A percentile compares a stretch with the other conserved stretches of the same genome.
Conservation (phyloP, 1,284 basidiomycete species). For the Boletus sp. region DNA sequence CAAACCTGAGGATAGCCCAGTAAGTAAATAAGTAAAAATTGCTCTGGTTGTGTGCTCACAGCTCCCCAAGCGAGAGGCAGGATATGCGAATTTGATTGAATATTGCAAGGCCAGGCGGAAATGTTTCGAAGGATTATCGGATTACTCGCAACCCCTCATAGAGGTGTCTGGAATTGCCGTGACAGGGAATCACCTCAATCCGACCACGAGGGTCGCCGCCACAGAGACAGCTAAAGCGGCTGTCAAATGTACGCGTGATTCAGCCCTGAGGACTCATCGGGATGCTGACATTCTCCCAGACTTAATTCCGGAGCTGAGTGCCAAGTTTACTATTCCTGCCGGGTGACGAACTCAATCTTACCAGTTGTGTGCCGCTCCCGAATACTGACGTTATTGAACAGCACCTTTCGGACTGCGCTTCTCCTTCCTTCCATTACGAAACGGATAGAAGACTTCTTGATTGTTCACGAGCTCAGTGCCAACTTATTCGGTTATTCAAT, state of each 20-base stretch:
- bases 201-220: constrained; percentile 36
- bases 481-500: constrained; percentile 60
- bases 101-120: constrained; percentile 59
- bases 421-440: constrained; percentile 69
- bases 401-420: constrained; percentile 60
- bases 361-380: constrained; percentile 17
- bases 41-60: constrained; percentile 13
- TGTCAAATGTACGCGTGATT: constrained; percentile 48
- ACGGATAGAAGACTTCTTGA: constrained; percentile 64
- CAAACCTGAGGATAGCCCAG: constrained; percentile 59
- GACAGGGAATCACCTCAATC: constrained; percentile 54
- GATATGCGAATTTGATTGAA: constrained; percentile 55
- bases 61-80: constrained; percentile 50
- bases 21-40: constrained; percentile 36
- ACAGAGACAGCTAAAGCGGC: constrained; percentile 37
- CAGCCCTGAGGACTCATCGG: constrained; percentile 20
- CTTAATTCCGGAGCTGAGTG: constrained; percentile 73
- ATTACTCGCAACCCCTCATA: constrained; percentile 66
- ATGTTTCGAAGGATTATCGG: constrained; percentile 56
- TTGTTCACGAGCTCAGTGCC: constrained; percentile 75
- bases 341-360: constrained; percentile 44
- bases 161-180: constrained; percentile 54
- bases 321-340: constrained; percentile 66
- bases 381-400: constrained; percentile 34
- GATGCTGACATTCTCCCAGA: constrained; percentile 42